Evolutionary conservation across 2,329 filamentous ascomycete genomes (phyloP).

Genomic region (Westerdykella sp.): DNA sequence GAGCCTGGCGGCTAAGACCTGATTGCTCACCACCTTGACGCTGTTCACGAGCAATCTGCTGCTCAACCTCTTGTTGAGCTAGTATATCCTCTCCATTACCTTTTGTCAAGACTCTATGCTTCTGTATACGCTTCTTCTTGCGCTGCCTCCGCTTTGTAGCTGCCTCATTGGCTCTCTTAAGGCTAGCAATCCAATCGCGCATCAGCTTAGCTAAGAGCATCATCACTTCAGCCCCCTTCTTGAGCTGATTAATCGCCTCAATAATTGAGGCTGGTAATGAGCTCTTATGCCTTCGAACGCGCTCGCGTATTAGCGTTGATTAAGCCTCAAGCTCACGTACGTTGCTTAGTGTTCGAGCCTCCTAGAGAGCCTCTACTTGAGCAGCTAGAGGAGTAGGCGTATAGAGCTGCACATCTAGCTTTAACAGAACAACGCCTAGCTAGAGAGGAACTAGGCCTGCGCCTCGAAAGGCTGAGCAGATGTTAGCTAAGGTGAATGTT

Average conservation of each 20-base stretch:
- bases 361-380: conserved; percentile 2
- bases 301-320: conserved; percentile 4
- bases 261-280: conserved; percentile 6
- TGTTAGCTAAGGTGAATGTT: conserved; percentile 21
- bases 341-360: conserved; percentile 7
- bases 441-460: conserved; percentile 27
- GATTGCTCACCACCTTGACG: no score
- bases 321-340: conserved; percentile 7
- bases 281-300: conserved; percentile 3
- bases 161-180: conserved; percentile 5
- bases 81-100: conserved; percentile 12
- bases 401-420: conserved; percentile 17
- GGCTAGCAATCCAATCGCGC: conserved; percentile 2
- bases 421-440: conserved; percentile 5
- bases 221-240: conserved; percentile 3
- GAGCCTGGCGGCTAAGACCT: no score
- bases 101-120: conserved; percentile 8
- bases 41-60: no score
- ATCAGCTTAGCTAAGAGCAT: conserved; percentile 2
- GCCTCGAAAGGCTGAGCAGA: conserved; percentile 18
- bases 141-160: conserved; percentile 1
- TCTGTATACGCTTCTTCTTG: neutral
- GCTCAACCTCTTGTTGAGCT: no score
- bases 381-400: conserved; percentile 5
- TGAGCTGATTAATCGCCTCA: conserved; percentile 2